Base-by-base conservation (phyloP, 2,329 filamentous ascomycete genomes). In the Aspergillus fumigatus region DNA sequence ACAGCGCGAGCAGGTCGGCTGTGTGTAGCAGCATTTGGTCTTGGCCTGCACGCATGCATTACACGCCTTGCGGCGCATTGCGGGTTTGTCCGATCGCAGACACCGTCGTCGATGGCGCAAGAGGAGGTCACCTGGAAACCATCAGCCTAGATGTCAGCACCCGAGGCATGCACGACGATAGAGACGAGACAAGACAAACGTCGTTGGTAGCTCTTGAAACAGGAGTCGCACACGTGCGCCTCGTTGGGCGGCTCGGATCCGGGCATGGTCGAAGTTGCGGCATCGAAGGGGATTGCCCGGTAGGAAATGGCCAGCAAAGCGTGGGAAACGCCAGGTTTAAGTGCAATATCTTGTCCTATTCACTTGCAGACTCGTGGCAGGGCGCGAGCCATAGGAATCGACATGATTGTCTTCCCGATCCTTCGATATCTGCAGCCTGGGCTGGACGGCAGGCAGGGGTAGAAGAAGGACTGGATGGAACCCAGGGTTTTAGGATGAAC, bases 41-140 rank as follows among this genome's bases (percentile, higher is more conserved):
- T 61, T 62, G 19, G 61, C 55, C 50, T 60, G 59, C 38, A 65
- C 58, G 52, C 63, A 65, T n/a, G 58, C 60, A 57, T 62, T 56
- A 53, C 60, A 65, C 11, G 62, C 58, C 51, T 60, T 63, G 41
- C 57, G 60, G 25, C 62, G 58, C 25, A 53, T 63, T 14, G 58
- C 17, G 11, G 50, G 38, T 48, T 56, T 59, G 43, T 53, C 50
- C 7, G 53, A 51, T n/a, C 57, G 52, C 48, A 52, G 62, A 52
- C 61, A 62, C n/a, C 61, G 62, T 23, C 58, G 57, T 35, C 59
- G 58, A 58, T 65, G 59, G 27, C 58, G 63, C 29, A 61, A 38
- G 27, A 62, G 55, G 19, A 64, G 56, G 26, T 62, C 59, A 8
- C 55, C 59, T 60, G n/a, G 51, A 53, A 43, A 14, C 14, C 32